Conservation (phyloP, 2,329 filamentous ascomycete species). For the Tricladium varicosporioides region DNA sequence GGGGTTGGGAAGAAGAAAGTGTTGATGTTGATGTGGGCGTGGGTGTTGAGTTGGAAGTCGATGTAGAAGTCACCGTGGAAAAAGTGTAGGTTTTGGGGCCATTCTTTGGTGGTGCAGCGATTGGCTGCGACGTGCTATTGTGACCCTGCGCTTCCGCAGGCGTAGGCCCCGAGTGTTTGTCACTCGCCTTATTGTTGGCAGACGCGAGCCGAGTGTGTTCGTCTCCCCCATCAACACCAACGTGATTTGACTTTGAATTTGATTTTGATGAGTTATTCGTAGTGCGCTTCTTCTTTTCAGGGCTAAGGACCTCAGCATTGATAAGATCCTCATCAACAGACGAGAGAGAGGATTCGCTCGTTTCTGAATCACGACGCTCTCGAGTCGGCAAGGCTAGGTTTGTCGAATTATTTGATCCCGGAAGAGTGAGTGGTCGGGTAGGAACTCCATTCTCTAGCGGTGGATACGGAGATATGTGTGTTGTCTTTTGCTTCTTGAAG, state of each 20-base stretch:
- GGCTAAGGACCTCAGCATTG: slow-evolving; percentile 10
- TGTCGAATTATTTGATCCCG: not conserved
- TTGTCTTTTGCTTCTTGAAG: slow-evolving; percentile 13
- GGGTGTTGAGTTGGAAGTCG: slow-evolving; percentile 12
- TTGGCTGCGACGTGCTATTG: slow-evolving; percentile 24
- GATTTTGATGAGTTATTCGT: not conserved
- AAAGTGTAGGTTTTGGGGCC: slow-evolving; percentile 31
- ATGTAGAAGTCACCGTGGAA: slow-evolving; percentile 22
- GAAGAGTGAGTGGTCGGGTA: not conserved
- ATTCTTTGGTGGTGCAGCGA: slow-evolving; percentile 20
- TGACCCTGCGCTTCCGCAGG: slow-evolving; percentile 27
- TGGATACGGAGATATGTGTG: slow-evolving; percentile 1
- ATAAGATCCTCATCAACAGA: slow-evolving; percentile 35
- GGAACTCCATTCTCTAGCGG: not conserved
- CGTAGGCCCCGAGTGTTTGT: slow-evolving; percentile 14
- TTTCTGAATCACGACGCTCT: slow-evolving; percentile 27
- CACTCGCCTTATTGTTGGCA: slow-evolving; percentile 1
- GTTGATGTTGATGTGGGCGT: slow-evolving; percentile 1
- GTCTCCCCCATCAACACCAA: not conserved
- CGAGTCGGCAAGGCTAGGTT: not conserved
- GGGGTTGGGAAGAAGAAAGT: not conserved
- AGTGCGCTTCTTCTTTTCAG: slow-evolving; percentile 1
- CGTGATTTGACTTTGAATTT: not conserved
- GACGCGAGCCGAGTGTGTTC: not conserved
- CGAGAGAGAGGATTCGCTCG: slow-evolving; percentile 38